Base-by-base conservation (phyloP, 108 stramenopile genomes). In the Cyclotella atomus region DNA sequence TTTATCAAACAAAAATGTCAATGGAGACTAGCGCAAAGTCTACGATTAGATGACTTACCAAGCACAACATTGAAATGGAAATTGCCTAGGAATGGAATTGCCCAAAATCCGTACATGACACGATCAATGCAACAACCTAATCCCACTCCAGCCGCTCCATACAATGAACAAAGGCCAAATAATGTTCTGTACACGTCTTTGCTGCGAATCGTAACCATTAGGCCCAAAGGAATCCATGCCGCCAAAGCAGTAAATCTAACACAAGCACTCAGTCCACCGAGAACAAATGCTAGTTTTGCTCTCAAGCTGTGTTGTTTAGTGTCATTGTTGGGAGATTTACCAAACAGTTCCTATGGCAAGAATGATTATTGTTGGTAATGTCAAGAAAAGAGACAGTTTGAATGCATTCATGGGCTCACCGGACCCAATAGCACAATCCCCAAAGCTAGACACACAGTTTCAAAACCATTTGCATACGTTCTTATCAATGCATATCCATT, bases 1-100 rank as follows among this genome's bases (percentile, higher is more conserved):
- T 81, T 41, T 67, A 86, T 83, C 87, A 65, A 79, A 79, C 28
- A 92, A 17, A 12, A 88, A n/a, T n/a, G n/a, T n/a, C n/a, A n/a
- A n/a, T n/a, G n/a, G n/a, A n/a, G n/a, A n/a, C n/a, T n/a, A n/a
- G n/a, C n/a, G n/a, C n/a, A n/a, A n/a, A n/a, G n/a, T n/a, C n/a
- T n/a, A n/a, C n/a, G n/a, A n/a, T n/a, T n/a, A n/a, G n/a, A n/a
- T n/a, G n/a, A 68, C 83, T 41, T 67, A 86, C 85, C 87, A 65
- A 79, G 81, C 28, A 92, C 19, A 12, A 88, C 92, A 76, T 95
- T 95, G 87, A 95, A 95, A 71, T 93, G 88, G 69, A 93, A 76
- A 59, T 87, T 95, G 20, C 90, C 92, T 47, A 95, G 68, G 44
- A 92, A 82, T 17, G 95, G 95, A 6, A 93, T 72, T 2, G 91